These are phyloP conservation scores for Gnomoniopsis sp. DNA, from an alignment of 2,329 filamentous ascomycete genomes.

Conservation along the genomic window DNA sequence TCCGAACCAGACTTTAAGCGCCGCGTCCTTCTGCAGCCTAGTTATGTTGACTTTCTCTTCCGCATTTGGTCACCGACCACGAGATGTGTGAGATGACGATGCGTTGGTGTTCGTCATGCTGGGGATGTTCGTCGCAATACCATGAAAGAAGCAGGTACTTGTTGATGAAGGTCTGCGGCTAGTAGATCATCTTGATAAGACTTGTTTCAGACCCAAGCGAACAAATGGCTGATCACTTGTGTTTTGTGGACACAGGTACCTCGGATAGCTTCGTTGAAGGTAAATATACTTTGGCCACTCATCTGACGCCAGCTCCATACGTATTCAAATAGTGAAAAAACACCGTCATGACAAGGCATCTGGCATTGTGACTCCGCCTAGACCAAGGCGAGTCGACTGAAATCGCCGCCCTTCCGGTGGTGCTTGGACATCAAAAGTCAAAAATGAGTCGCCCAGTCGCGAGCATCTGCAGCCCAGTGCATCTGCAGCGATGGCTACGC, in stretches of 20 bases:
- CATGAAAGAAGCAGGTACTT: not conserved
- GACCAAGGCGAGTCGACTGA: not conserved
- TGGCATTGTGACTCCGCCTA: not conserved
- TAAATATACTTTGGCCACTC: not conserved
- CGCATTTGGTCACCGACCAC: not conserved
- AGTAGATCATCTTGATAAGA: slow-evolving; percentile 12
- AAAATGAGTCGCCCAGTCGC: slow-evolving; percentile 11
- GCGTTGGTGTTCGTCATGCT: not conserved
- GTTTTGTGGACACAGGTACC: slow-evolving; percentile 13
- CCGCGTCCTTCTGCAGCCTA: not conserved
- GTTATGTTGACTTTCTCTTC: not conserved
- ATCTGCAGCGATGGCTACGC: not conserved
- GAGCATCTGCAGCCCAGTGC: not conserved
- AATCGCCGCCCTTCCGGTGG: not conserved
- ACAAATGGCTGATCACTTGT: slow-evolving; percentile 6
- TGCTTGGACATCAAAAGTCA: not conserved
- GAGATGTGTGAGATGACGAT: not conserved
- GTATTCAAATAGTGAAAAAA: not conserved
- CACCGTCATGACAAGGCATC: not conserved
- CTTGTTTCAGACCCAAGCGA: slow-evolving; percentile 19
- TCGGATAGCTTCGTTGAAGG: slow-evolving; percentile 3
- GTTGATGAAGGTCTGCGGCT: not conserved
- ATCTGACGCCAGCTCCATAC: not conserved
- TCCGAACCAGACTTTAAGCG: not conserved
- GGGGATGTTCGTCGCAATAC: slow-evolving; percentile 5